Conservation (phyloP, 345 rosid species). For the Euclidium syriacum region DNA sequence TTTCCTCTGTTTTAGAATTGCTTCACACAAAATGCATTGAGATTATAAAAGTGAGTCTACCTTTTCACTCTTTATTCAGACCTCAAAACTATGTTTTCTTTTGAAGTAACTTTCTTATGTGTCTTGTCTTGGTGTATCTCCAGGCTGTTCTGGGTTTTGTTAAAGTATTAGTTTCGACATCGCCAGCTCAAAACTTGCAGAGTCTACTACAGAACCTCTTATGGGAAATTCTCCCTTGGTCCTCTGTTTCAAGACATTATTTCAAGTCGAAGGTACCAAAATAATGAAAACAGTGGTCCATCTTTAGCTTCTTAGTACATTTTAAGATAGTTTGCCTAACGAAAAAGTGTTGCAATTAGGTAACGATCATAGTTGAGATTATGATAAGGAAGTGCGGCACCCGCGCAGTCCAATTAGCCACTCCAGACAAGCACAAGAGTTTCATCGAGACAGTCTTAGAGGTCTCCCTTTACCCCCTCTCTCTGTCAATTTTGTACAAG, state of each 20-base stretch:
- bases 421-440: constrained; percentile 69
- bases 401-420: constrained; percentile 51
- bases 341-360: constrained; percentile 40
- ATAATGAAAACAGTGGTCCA: neutral
- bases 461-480: constrained; percentile 39
- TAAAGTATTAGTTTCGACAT: constrained; percentile 78
- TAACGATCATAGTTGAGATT: constrained; percentile 80
- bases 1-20: constrained; percentile 71
- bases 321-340: neutral
- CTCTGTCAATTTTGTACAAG: neutral
- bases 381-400: constrained; percentile 78
- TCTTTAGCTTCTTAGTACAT: neutral
- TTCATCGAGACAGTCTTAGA: constrained; percentile 68
- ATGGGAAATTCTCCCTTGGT: constrained; percentile 66
- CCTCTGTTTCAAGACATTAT: constrained; percentile 82
- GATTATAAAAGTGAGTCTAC: constrained; percentile 61
- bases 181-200: constrained; percentile 59
- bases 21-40: constrained; percentile 75
- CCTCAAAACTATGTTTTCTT: neutral
- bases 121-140: constrained; percentile 4
- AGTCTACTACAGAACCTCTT: constrained; percentile 48
- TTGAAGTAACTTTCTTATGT: neutral
- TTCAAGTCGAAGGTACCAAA: constrained; percentile 82
- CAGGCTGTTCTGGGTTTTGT: constrained; percentile 91
- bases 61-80: neutral